Base-by-base conservation (phyloP, 2,329 filamentous ascomycete genomes). In the Colletotrichum sp. region DNA sequence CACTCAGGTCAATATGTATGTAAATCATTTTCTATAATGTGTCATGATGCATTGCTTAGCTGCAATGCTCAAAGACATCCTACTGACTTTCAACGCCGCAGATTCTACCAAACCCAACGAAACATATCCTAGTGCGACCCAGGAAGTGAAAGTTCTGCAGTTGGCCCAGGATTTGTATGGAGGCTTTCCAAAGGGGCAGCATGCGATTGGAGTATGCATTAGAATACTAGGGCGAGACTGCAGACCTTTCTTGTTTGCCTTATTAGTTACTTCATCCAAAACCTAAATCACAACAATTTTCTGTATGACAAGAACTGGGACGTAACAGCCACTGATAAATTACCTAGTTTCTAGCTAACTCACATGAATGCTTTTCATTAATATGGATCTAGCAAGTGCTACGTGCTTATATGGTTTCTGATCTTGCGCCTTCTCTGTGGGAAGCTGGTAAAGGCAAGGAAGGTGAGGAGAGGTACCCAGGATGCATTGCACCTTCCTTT, bases 1-100 rank as follows among this genome's bases (percentile, higher is more conserved):
- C 73, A 76, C 18, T 76, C 59, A 5, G 73, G 73, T 18, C 70
- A 76, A 69, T 73, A 73, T n/a, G 73, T 76, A 49, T 5, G 73
- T 73, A 7, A 5, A 16, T 18, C 13, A 28, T 26, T 28, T 9
- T 28, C 24, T 26, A 18, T 3, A 21, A 28, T 24, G 8, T 28
- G n/a, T n/a, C 44, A 52, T 28, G 24, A 9, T 18, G 24, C 15
- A 28, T 7, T n/a, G 4, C 26, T 7, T 15, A 10, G 3, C 34
- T 26, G 36, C 44, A 21, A 21, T 15, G 7, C 26, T 12, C 8
- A 10, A 2, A 15, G 5, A 13, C 9, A 32, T 26, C 18, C 52
- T 5, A 44, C 28, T 67, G 8, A 75, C 69, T 1, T 10, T 7
- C 12, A 55, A 39, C 5, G 2, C 36, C 24, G 3, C 8, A 75